Evolutionary conservation across 176 grass and related monocot genomes (phyloP), one percentile per base, ranked within the genome.

Genomic region (Pontederia crassipes): DNA sequence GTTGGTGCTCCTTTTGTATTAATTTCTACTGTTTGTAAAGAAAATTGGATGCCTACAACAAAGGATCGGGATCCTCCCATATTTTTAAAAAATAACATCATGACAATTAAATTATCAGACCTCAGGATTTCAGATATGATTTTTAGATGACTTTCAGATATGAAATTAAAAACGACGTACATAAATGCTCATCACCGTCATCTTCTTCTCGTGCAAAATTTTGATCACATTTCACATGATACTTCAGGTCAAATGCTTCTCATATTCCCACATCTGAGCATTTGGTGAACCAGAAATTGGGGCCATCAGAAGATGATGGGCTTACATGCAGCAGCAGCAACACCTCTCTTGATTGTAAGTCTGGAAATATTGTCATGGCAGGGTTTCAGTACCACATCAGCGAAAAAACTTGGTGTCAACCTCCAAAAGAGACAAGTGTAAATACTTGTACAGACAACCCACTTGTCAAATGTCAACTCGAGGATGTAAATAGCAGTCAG

Each of bases 401-500:
- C 71, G 70, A 78, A n/a, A 81, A 72, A 71, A 68, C 64, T 66
- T 74, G 73, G 17, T 14, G 64, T 77, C 75, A 77, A 77, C 77
- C 64, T 73, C 40, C 62, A 49, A 65, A 69, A 75, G 62, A 83
- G 51, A 66, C 69, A 62, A 87, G 70, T 96, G 91, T 96, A 87
- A 78, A 90, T 90, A 95, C 60, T 54, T 59, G 52, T 56, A 61
- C 24, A 49, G 45, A 78, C 52, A 75, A 77, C 72, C 74, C 79
- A 73, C 72, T 70, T 66, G 66, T 83, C 82, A 75, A 67, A 67
- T 20, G 10, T 48, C 64, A 65, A 57, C 45, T 81, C 74, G 71
- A 87, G 79, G 69, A 77, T 92, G 82, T 87, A 77, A 87, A 92
- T 86, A 83, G 81, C 74, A 83, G 68, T 66, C 72, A 80, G 77